Conservation (phyloP, 257 asterid species). For the Fraxinus quadrangulata region DNA sequence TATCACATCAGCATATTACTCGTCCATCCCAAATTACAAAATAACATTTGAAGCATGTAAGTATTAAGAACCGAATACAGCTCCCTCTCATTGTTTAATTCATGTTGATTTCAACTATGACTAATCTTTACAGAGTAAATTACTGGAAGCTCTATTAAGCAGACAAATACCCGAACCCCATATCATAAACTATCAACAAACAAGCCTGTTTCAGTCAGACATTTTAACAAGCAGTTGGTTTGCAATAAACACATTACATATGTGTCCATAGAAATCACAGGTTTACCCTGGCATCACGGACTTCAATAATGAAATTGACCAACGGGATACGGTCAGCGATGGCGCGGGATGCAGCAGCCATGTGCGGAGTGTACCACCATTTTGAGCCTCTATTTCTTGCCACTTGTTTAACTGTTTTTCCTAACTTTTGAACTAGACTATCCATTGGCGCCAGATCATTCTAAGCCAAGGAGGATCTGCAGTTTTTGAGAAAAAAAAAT, state of each 20-base stretch:
- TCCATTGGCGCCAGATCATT: conserved; percentile 44
- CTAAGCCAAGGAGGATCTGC: background rate
- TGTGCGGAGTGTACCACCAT: conserved; percentile 90
- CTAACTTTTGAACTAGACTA: conserved; percentile 51
- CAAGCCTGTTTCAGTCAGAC: conserved; percentile 5
- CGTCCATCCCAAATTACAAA: background rate
- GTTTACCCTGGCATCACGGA: conserved; percentile 80
- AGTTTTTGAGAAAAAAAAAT: too few species aligned
- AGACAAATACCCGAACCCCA: background rate
- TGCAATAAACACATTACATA: background rate
- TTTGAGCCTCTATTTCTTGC: conserved; percentile 60
- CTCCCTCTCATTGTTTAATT: background rate
- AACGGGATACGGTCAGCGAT: conserved; percentile 68
- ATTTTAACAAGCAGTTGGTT: conserved; percentile 35
- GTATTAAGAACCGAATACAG: background rate
- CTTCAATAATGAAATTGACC: conserved; percentile 75
- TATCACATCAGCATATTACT: background rate
- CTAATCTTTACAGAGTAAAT: background rate
- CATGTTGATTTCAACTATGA: background rate
- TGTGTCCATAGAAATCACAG: background rate
- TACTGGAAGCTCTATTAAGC: background rate
- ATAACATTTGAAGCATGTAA: background rate
- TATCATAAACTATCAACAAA: background rate
- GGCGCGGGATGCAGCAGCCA: conserved; percentile 90
- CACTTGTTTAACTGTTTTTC: conserved; percentile 60